Conservation (phyloP, 2,329 filamentous ascomycete genomes). For the Fonsecaea erecta region DNA sequence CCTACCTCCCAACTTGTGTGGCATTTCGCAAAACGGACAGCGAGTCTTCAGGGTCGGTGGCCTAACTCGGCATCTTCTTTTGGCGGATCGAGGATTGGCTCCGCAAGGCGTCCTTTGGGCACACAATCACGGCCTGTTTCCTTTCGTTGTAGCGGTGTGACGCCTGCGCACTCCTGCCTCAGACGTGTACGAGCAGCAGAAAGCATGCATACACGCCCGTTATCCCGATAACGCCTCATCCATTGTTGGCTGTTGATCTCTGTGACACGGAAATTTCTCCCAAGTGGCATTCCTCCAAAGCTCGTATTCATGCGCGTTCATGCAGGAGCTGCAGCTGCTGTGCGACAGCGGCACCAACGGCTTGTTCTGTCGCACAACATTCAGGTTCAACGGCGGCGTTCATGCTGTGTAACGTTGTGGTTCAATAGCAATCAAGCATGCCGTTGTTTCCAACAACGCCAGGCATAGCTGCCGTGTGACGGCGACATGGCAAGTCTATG, state of each 20-base stretch:
- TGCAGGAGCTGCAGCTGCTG: background rate
- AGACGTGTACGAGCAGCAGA: background rate
- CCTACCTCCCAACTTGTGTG: no score
- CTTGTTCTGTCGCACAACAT: background rate
- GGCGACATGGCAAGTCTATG: background rate
- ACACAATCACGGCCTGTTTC: background rate
- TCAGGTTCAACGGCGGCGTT: background rate
- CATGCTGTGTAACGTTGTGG: background rate
- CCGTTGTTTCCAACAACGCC: background rate
- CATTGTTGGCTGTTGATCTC: background rate
- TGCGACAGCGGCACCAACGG: constrained; percentile 2
- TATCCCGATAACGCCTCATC: background rate
- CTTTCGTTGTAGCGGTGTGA: background rate
- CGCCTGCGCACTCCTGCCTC: background rate
- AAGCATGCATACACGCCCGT: background rate
- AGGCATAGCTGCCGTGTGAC: constrained; percentile 12
- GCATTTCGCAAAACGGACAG: no score
- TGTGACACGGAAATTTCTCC: background rate
- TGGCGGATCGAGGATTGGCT: no score
- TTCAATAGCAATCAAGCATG: background rate
- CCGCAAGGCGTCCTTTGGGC: no score
- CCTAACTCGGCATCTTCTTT: no score
- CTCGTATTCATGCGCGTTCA: background rate
- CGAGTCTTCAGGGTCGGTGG: no score
- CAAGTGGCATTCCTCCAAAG: background rate